Evolutionary conservation across 768 basidiomycete species (phyloP).

Genomic region (Kwoniella mangroviensis): DNA sequence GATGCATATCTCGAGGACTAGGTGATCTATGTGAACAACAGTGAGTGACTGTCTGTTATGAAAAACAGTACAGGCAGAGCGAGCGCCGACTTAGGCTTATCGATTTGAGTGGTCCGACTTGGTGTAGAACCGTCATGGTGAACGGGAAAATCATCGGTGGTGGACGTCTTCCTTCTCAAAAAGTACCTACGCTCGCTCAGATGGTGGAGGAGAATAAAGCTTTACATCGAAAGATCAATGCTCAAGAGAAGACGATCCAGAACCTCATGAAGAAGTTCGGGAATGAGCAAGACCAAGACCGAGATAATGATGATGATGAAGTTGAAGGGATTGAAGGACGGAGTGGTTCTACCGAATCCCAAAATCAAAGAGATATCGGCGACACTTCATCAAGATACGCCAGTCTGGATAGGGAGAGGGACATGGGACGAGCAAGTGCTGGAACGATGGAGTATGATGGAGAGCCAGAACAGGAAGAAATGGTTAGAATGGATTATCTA

Average conservation of each 20-base stretch:
- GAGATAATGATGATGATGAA: not conserved
- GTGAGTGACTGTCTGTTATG: conserved; percentile 8
- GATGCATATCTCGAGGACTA: conserved; percentile 26
- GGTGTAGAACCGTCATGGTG: conserved; percentile 25
- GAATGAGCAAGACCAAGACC: not conserved
- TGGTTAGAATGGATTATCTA: conserved; percentile 25
- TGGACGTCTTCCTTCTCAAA: not conserved
- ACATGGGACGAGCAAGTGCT: not conserved
- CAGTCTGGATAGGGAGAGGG: not conserved
- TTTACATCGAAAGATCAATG: conserved; percentile 24
- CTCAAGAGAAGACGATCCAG: conserved; percentile 29
- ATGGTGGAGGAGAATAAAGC: conserved; percentile 29
- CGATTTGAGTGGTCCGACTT: not conserved
- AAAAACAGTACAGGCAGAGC: too few species aligned
- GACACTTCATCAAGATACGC: not conserved
- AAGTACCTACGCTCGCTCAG: conserved; percentile 25
- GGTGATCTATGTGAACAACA: conserved; percentile 32
- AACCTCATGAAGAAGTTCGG: conserved; percentile 6
- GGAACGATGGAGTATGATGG: not conserved
- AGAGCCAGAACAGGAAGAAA: conserved; percentile 7
- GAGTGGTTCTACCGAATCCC: not conserved
- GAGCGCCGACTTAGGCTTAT: too few species aligned
- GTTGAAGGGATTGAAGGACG: not conserved
- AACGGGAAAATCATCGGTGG: conserved; percentile 26
- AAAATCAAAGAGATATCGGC: too few species aligned